Conservation (phyloP, 768 basidiomycete species). For the Macrolepiota albuminosa region DNA sequence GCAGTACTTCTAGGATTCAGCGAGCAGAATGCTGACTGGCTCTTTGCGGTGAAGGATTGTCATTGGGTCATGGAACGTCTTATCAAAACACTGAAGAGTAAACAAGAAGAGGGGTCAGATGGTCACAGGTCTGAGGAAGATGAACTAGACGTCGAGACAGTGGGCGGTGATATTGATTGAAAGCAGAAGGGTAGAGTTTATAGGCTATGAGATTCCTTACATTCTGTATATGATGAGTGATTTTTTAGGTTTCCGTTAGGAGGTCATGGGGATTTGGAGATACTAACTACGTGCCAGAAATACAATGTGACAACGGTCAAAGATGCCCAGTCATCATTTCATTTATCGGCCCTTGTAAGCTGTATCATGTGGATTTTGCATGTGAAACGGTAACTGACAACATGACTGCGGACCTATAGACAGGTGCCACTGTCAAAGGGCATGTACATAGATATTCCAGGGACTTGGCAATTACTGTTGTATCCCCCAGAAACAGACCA, state of each 20-base stretch:
- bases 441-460: neutral
- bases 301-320: neutral
- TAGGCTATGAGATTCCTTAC: neutral
- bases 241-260: neutral
- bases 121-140: neutral
- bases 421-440: neutral
- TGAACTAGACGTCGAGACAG: neutral
- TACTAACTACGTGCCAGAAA: neutral
- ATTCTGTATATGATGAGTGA: neutral
- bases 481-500: neutral
- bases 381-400: neutral
- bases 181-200: too few species aligned
- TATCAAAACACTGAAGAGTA: neutral
- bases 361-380: neutral
- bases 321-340: neutral
- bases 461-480: neutral
- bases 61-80: constrained; percentile 1
- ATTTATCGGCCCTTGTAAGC: neutral
- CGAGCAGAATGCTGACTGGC: neutral
- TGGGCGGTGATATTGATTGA: neutral
- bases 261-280: neutral
- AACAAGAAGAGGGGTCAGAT: neutral
- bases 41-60: constrained; percentile 2
- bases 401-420: neutral
- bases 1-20: neutral